Evolutionary conservation across 805 yeast species (phyloP).

Genomic region (Starmerella riodocensis): DNA sequence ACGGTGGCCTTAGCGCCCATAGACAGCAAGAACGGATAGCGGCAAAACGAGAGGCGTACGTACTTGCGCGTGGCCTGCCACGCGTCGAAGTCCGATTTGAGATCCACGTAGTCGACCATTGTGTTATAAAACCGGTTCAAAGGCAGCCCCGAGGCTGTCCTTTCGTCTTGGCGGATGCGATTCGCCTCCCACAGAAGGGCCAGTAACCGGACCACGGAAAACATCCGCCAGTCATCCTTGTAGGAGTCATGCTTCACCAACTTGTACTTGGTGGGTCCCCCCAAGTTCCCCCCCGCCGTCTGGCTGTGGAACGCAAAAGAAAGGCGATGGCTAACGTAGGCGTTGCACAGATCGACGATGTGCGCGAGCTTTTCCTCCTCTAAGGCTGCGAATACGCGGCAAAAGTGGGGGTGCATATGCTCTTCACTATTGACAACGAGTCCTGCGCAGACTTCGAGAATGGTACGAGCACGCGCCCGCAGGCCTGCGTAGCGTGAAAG

Average conservation of each 20-base stretch:
- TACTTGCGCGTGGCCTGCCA: slow-evolving; percentile 44
- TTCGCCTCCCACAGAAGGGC: slow-evolving; percentile 46
- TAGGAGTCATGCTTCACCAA: slow-evolving; percentile 38
- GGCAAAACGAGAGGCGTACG: slow-evolving; percentile 49
- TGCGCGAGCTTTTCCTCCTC: slow-evolving; percentile 33
- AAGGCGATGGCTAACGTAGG: slow-evolving; percentile 67
- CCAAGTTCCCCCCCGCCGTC: too few relatives aligned
- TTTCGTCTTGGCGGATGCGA: neutral
- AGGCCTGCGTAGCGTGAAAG: slow-evolving; percentile 21
- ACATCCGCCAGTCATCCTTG: slow-evolving; percentile 70
- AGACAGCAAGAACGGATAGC: slow-evolving; percentile 69
- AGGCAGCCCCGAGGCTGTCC: slow-evolving; percentile 23
- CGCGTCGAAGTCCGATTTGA: slow-evolving; percentile 65
- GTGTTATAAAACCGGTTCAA: slow-evolving; percentile 56
- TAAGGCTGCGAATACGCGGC: slow-evolving; percentile 29
- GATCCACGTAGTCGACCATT: slow-evolving; percentile 65
- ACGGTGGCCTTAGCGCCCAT: slow-evolving; percentile 72
- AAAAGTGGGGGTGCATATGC: neutral
- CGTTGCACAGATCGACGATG: slow-evolving; percentile 56
- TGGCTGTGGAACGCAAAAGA: slow-evolving; percentile 29
- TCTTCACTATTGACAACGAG: slow-evolving; percentile 34
- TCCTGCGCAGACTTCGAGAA: slow-evolving; percentile 58
- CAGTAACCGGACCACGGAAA: slow-evolving; percentile 49
- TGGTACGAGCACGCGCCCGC: slow-evolving; percentile 40
- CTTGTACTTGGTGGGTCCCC: too few relatives aligned